phyloP scores from a whole-genome alignment of 108 stramenopile genomes.

The Chaetoceros tenuissimus region DNA sequence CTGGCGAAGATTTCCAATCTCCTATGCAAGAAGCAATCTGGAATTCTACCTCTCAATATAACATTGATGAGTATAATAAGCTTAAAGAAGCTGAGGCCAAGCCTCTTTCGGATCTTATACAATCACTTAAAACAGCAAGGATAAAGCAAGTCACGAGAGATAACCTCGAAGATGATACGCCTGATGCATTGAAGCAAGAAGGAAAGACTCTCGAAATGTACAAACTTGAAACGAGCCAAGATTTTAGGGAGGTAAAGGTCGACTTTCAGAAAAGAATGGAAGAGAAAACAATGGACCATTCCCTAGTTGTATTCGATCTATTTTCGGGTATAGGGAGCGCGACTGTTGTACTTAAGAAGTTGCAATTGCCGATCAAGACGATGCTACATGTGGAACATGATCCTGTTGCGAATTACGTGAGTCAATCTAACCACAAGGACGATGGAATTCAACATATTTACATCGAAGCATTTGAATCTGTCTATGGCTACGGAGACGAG shows the following conservation, averaged over 20 bases:
- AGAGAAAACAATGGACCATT: background rate
- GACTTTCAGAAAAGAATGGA: conserved; percentile 7
- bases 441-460: conserved; percentile 16
- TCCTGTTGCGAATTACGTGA: conserved; percentile 14
- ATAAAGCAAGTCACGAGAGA: too few relatives aligned
- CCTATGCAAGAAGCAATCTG: conserved; percentile 11
- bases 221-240: background rate
- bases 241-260: background rate
- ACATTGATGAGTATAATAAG: background rate
- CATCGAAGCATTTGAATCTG: conserved; percentile 18
- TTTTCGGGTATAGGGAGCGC: conserved; percentile 25
- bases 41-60: background rate
- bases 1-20: conserved; percentile 6
- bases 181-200: too few relatives aligned
- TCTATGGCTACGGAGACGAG: conserved; percentile 11
- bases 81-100: conserved; percentile 6
- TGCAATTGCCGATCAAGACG: conserved; percentile 11
- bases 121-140: too few relatives aligned
- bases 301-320: conserved; percentile 16
- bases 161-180: too few relatives aligned
- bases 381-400: conserved; percentile 26
- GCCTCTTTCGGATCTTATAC: background rate
- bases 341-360: conserved; percentile 20
- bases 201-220: too few relatives aligned
- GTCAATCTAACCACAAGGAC: conserved; percentile 11